Evolutionary conservation across 768 basidiomycete species (phyloP).

Genomic region (Albatrellus ellisii): DNA sequence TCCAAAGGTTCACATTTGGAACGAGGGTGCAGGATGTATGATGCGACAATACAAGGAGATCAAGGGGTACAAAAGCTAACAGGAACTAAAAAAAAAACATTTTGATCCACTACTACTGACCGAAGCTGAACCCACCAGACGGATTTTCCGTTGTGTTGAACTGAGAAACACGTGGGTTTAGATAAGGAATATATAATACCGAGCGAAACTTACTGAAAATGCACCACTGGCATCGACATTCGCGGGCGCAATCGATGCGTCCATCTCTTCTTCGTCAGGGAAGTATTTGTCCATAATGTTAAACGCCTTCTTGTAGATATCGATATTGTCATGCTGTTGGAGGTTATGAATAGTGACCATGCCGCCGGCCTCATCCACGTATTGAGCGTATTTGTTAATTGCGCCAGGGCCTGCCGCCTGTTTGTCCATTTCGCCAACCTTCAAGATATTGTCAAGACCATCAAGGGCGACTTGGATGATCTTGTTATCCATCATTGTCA

Average conservation of each 20-base stretch:
- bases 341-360: constrained; percentile 99
- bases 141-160: constrained; percentile 83
- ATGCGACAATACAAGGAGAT: constrained; percentile 3
- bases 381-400: constrained; percentile 86
- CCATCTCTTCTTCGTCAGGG: constrained; percentile 93
- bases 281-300: constrained; percentile 98
- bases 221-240: constrained; percentile 61
- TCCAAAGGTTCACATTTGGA: constrained; percentile 8
- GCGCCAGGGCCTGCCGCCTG: constrained; percentile 67
- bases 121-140: constrained; percentile 94
- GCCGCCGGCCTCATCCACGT: constrained; percentile 95
- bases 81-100: neutral
- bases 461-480: constrained; percentile 98
- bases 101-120: constrained; percentile 35
- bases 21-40: constrained; percentile 5
- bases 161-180: constrained; percentile 22
- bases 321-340: constrained; percentile 98
- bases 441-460: constrained; percentile 95
- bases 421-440: constrained; percentile 95
- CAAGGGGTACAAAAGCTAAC: constrained; percentile 4
- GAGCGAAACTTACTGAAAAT: constrained; percentile 45
- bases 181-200: neutral
- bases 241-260: constrained; percentile 68
- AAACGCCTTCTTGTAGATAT: constrained; percentile 99
- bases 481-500: constrained; percentile 99